Evolutionary conservation across 2,329 filamentous ascomycete species (phyloP).

Genomic region (Emergomyces orientalis): DNA sequence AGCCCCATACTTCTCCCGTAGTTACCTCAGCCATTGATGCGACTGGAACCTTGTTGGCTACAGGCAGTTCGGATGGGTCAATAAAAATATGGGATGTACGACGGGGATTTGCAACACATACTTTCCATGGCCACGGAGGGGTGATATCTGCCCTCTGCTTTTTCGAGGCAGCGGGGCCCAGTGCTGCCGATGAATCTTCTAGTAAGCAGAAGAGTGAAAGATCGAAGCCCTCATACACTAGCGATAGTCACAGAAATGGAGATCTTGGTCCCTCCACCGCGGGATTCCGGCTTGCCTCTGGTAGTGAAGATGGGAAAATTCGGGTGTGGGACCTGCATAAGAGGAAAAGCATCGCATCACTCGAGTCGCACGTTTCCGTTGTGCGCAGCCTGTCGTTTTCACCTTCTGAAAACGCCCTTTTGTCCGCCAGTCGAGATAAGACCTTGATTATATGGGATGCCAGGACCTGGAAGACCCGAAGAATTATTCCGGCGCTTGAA

Average conservation of each 20-base stretch:
- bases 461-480: conserved; percentile 70
- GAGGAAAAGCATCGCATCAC: conserved; percentile 61
- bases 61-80: conserved; percentile 82
- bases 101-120: conserved; percentile 86
- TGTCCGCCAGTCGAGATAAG: conserved; percentile 85
- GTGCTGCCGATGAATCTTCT: conserved; percentile 30
- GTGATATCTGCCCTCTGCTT: conserved; percentile 86
- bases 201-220: conserved; percentile 39
- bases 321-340: conserved; percentile 87
- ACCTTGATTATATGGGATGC: conserved; percentile 89
- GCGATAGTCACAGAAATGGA: conserved; percentile 37
- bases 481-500: conserved; percentile 76
- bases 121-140: conserved; percentile 85
- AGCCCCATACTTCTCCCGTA: conserved; percentile 83
- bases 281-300: conserved; percentile 75
- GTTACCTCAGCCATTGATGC: conserved; percentile 76
- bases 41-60: conserved; percentile 82
- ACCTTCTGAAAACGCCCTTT: conserved; percentile 58
- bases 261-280: conserved; percentile 32
- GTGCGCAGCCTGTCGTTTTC: conserved; percentile 84
- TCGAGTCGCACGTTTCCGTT: conserved; percentile 91
- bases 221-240: conserved; percentile 24
- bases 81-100: conserved; percentile 96
- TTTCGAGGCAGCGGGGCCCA: conserved; percentile 58
- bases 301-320: conserved; percentile 88